These are phyloP conservation scores for Zygoascus hellenicus DNA, from an alignment of 1,139 yeast species.

Conservation along the genomic window DNA sequence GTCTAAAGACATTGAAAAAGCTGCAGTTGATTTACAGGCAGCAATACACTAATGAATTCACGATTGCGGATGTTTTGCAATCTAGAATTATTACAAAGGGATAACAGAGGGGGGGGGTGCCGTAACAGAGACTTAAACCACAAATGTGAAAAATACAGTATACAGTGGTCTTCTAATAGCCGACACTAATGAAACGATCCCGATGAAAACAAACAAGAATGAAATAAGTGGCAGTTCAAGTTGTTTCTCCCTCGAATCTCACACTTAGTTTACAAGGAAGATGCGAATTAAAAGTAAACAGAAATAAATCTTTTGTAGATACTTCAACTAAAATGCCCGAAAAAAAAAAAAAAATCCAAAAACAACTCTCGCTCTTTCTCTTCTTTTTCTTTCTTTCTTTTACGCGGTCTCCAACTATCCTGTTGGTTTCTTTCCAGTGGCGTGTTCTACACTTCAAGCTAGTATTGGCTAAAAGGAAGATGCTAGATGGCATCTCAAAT, in stretches of 20 bases:
- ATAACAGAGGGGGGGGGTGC: too few species aligned
- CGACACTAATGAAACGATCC: too few species aligned
- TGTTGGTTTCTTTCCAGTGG: conserved; percentile 5
- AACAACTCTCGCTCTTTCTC: background rate
- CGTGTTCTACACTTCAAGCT: background rate
- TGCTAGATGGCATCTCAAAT: conserved; percentile 7
- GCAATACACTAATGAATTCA: background rate
- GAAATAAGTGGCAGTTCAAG: too few species aligned
- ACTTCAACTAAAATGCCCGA: conserved; percentile 8
- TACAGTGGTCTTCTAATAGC: too few species aligned
- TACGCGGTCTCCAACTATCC: conserved; percentile 1
- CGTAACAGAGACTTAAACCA: too few species aligned
- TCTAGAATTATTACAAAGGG: too few species aligned
- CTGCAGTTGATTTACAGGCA: background rate
- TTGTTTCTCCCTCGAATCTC: too few species aligned
- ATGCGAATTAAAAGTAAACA: background rate
- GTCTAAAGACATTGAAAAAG: conserved; percentile 31
- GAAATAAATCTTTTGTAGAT: background rate
- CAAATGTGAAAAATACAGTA: too few species aligned
- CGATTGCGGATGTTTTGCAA: too few species aligned
- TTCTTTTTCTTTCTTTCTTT: conserved; percentile 3
- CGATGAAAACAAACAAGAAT: too few species aligned
- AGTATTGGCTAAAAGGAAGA: background rate
- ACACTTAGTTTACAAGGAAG: too few species aligned
- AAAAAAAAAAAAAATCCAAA: conserved; percentile 13